A percentile compares a stretch with the other conserved stretches of the same genome.
phyloP scores from a whole-genome alignment of 768 basidiomycete species.

The Infundibulicybe gibba region DNA sequence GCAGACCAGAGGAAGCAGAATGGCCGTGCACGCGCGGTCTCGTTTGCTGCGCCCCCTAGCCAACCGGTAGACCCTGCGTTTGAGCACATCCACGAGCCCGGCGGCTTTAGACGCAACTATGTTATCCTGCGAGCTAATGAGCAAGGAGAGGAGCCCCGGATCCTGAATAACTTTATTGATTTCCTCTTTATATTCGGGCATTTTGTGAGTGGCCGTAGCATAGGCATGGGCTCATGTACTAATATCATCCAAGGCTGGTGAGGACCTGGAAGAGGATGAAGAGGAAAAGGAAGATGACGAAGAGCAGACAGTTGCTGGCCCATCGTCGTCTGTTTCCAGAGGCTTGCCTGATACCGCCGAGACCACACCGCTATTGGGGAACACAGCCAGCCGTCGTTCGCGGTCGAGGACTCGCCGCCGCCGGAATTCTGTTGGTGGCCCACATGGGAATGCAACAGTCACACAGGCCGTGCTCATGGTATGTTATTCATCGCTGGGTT shows the following conservation, averaged over 20 bases:
- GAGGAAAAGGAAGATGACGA: conserved; percentile 79
- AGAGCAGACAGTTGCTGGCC: conserved; percentile 32
- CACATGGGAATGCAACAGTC: conserved; percentile 82
- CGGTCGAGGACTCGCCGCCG: conserved; percentile 55
- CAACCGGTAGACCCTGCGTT: conserved; percentile 69
- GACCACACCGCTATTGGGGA: conserved; percentile 51
- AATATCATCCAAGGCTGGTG: conserved; percentile 65
- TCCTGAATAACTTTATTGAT: conserved; percentile 87
- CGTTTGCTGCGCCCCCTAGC: conserved; percentile 53
- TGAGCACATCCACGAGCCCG: conserved; percentile 92
- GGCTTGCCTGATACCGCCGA: conserved; percentile 36
- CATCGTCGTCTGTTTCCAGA: conserved; percentile 8
- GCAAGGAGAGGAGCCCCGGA: conserved; percentile 60
- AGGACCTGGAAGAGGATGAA: conserved; percentile 86
- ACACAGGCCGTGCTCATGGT: conserved; percentile 94
- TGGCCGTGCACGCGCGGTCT: conserved; percentile 63
- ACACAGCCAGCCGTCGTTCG: conserved; percentile 27
- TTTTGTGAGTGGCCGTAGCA: conserved; percentile 64
- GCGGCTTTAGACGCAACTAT: conserved; percentile 91
- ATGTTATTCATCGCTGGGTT: conserved; percentile 14
- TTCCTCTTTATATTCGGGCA: conserved; percentile 95
- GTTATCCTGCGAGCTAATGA: conserved; percentile 69
- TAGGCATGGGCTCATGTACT: conserved; percentile 3
- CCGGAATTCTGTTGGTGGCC: conserved; percentile 48
- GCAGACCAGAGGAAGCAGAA: conserved; percentile 57